phyloP scores from a whole-genome alignment of 441 rosid species.

The Croton setiger region DNA sequence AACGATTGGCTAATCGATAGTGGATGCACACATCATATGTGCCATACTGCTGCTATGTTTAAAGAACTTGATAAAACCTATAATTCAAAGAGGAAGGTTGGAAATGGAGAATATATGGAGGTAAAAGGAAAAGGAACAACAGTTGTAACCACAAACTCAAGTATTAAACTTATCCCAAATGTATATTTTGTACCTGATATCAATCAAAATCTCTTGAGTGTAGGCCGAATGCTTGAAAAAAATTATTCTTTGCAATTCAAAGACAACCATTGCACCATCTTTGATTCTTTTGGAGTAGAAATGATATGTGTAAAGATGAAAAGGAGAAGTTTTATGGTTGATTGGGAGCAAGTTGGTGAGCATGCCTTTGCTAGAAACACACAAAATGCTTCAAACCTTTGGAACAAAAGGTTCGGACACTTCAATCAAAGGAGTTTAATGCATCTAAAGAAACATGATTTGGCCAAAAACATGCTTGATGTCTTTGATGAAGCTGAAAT shows the following conservation, averaged over 20 bases:
- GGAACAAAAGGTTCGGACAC: slow-evolving; percentile 5
- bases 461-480: too few species aligned
- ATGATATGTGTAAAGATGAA: neutral
- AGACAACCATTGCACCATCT: slow-evolving; percentile 1
- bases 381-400: neutral
- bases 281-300: neutral
- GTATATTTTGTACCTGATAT: neutral
- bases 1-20: too few species aligned
- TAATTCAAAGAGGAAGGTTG: neutral
- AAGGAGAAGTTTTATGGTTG: neutral
- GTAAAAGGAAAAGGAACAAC: neutral
- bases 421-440: neutral
- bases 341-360: neutral
- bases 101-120: slow-evolving; percentile 1
- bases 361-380: neutral
- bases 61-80: too few species aligned
- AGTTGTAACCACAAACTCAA: neutral
- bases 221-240: neutral
- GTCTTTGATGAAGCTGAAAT: too few species aligned
- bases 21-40: too few species aligned
- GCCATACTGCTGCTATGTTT: too few species aligned
- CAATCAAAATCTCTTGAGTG: slow-evolving; percentile 1
- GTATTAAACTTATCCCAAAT: neutral
- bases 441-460: too few species aligned
- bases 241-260: neutral